A percentile compares a stretch with the other conserved stretches of the same genome.
These are phyloP conservation scores for Cicer judaicum DNA, from an alignment of 306 rosid species.

Conservation along the genomic window DNA sequence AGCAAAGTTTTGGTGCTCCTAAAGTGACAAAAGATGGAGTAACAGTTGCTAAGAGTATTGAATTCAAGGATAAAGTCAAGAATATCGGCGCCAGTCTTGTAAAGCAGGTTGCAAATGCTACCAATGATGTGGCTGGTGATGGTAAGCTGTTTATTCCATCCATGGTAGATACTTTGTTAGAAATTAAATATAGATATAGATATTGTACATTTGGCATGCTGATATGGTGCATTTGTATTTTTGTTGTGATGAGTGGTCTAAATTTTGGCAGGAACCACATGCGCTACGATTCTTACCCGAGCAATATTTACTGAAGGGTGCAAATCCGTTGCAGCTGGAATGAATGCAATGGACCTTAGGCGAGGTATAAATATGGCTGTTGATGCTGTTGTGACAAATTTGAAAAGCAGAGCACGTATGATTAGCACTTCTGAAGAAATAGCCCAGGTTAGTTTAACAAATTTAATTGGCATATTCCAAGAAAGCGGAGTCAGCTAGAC, in stretches of 20 bases:
- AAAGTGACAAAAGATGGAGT: slow-evolving; percentile 99
- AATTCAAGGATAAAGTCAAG: slow-evolving; percentile 88
- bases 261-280: slow-evolving; percentile 81
- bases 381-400: slow-evolving; percentile 82
- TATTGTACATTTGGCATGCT: background rate
- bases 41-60: slow-evolving; percentile 94
- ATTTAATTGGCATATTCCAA: background rate
- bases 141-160: slow-evolving; percentile 55
- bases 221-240: background rate
- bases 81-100: slow-evolving; percentile 97
- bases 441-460: slow-evolving; percentile 73
- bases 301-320: slow-evolving; percentile 95
- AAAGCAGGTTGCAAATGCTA: slow-evolving; percentile 98
- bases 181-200: background rate
- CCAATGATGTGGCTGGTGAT: slow-evolving; percentile 95
- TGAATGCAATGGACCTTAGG: slow-evolving; percentile 97
- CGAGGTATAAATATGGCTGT: slow-evolving; percentile 94
- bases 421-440: slow-evolving; percentile 98
- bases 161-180: background rate
- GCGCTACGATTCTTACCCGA: slow-evolving; percentile 88
- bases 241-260: slow-evolving; percentile 17
- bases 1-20: slow-evolving; percentile 96
- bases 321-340: slow-evolving; percentile 99
- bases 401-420: slow-evolving; percentile 93
- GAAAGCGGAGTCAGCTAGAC: background rate